Evolutionary conservation across 441 rosid species (phyloP).

Genomic region (Eruca vesicaria): DNA sequence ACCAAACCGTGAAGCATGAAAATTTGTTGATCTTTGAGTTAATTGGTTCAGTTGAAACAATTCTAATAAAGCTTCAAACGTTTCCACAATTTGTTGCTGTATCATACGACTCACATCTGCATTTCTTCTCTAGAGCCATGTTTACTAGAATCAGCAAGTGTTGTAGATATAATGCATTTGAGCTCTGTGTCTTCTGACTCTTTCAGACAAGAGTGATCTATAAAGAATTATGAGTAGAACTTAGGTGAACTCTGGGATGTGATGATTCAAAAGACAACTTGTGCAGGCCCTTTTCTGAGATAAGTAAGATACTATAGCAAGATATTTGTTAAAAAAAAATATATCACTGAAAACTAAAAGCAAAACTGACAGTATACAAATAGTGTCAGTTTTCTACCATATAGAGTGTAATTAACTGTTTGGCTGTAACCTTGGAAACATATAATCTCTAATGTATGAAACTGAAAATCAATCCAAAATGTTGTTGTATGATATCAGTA

Average conservation of each 20-base stretch:
- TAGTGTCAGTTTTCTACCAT: neutral
- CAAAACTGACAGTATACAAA: neutral
- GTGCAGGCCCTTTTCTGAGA: neutral
- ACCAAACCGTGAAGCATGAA: neutral
- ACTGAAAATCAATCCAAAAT: constrained; percentile 2
- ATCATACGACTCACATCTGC: too few species aligned
- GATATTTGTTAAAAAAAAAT: neutral
- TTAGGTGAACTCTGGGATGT: neutral
- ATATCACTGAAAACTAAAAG: neutral
- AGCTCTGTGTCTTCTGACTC: too few species aligned
- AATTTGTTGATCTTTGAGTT: neutral
- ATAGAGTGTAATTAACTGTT: neutral
- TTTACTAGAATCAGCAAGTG: neutral
- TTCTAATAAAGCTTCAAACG: too few species aligned
- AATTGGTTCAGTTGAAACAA: too few species aligned
- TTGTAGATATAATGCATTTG: neutral
- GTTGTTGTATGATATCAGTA: constrained; percentile 26
- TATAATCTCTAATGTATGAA: neutral
- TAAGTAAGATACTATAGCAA: neutral
- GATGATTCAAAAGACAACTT: neutral
- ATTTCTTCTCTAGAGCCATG: neutral
- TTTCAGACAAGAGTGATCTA: neutral
- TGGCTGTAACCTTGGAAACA: neutral
- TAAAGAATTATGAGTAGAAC: neutral
- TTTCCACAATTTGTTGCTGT: too few species aligned